Base-by-base conservation (phyloP, 129 eudicot species). In the Flaveria robusta region DNA sequence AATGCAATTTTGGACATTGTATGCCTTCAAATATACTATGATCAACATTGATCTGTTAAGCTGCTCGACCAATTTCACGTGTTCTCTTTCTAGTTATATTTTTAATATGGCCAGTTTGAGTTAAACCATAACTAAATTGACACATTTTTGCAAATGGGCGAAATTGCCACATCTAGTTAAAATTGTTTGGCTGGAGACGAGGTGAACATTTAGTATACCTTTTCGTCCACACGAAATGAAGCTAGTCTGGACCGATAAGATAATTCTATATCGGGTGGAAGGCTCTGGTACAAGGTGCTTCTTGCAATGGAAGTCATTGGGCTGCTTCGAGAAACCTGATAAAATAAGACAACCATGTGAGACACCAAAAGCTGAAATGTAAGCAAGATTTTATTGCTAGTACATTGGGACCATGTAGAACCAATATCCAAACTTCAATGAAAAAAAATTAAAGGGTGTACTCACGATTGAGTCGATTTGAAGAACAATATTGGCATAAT, bases 401-500 rank as follows among this genome's bases (percentile, higher is more conserved):
- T 69, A 47, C 31, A 49, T 45, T 29, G 71, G 18, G 45, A 59
- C 45, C 45, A 3, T 18, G 50, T 69, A 43, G 54, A 52, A 66
- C 41, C 41, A 3, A 50, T 23, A 49, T 66, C 16, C 34, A 76
- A 76, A 74, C 66, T 60, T 54, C 58, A 42, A 59, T 1, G 27
- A 74, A 62, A 27, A 41, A 39, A 18, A 7, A n/a, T 31, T 46
- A 65, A 14, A 2, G 15, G n/a, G 14, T 26, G 37, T 69, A 74
- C 92, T 91, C 74, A 91, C 97, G 37, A 89, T 72, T 72, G 92
- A 66, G 68, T 93, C 97, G 62, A 93, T 93, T 72, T 85, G 92
- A 70, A 84, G 86, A 39, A 93, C 86, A 73, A 93, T 90, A 71
- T 93, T 93, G 74, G 98, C 98, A 76, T 93, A 93, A 79, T 93